These are phyloP conservation scores for Rhexocercosporidium sp. DNA, from an alignment of 2,329 filamentous ascomycete genomes.

Conservation along the genomic window DNA sequence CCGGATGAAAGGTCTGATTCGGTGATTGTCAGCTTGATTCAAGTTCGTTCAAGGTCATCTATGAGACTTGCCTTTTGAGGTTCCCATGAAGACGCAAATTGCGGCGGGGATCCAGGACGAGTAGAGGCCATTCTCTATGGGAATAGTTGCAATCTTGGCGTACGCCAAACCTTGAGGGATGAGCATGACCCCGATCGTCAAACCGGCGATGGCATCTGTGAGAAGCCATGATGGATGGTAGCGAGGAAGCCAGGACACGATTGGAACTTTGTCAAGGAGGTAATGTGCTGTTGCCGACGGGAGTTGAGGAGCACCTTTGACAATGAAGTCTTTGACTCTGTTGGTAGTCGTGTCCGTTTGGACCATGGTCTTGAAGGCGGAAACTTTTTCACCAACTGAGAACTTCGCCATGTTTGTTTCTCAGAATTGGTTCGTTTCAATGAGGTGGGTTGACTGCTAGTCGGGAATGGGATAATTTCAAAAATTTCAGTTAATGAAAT, in stretches of 20 bases:
- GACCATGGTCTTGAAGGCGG: conserved; percentile 10
- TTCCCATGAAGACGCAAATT: conserved; percentile 64
- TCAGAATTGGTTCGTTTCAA: not conserved
- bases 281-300: conserved; percentile 61
- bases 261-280: conserved; percentile 63
- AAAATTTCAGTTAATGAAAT: no score
- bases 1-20: conserved; percentile 63
- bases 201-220: conserved; percentile 65
- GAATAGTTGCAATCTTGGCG: conserved; percentile 65
- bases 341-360: conserved; percentile 10
- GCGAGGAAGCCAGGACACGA: conserved; percentile 65
- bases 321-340: conserved; percentile 18
- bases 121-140: conserved; percentile 64
- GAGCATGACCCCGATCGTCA: conserved; percentile 64
- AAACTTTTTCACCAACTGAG: conserved; percentile 9
- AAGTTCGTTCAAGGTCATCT: not conserved
- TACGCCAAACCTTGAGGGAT: conserved; percentile 68
- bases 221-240: conserved; percentile 66
- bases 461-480: not conserved
- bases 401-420: conserved; percentile 11
- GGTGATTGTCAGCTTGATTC: no score
- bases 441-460: not conserved
- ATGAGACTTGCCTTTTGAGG: conserved; percentile 58
- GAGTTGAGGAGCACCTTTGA: conserved; percentile 37
- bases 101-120: conserved; percentile 63